Evolutionary conservation across 2,329 filamentous ascomycete species (phyloP), one percentile per base, ranked within the genome.

Genomic region (Mollisia scopiformis): DNA sequence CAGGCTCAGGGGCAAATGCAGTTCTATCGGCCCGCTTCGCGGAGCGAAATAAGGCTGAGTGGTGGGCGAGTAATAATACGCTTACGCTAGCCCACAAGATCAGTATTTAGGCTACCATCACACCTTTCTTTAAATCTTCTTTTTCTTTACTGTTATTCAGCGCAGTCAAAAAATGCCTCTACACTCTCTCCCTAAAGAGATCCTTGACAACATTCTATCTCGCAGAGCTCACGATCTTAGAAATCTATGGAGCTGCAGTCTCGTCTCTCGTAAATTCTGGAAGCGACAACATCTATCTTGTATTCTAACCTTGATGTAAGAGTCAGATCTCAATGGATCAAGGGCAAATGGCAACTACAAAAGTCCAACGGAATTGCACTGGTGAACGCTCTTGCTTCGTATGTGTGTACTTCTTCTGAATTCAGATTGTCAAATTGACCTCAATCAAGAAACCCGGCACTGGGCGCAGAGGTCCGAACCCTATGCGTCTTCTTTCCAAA

Each of bases 211-310:
- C 25, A 56, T 56, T 56, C 23, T 56, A 31, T 56, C 39, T 6
- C 23, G 25, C 39, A 33, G 39, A 23, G 54, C 54, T 23, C 8
- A 56, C 11, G 35, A 23, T 56, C 54, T 23, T 14, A 47, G 33
- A 10, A 39, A 56, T 47, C 33, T 56, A 33, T 47, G 54, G 54
- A 56, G 54, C 54, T 56, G 54, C 28, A 46, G 54, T 56, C 39
- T 56, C 37, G 37, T 47, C 37, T 56, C 54, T 21, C 54, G 16
- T 47, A 43, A 13, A 21, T 47, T 43, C 39, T 47, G 37, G 54
- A 56, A 47, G 54, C 23, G 33, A 39, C 54, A n/a, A 56, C 39
- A 46, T 56, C 39, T 30, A 46, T 56, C 27, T 33, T 56, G 19
- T 56, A 56, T 56, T 56, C 37, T 47, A 33, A 47, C 39, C 21